Conservation (phyloP, 176 grass and related monocot species). For the Lolium multiflorum region DNA sequence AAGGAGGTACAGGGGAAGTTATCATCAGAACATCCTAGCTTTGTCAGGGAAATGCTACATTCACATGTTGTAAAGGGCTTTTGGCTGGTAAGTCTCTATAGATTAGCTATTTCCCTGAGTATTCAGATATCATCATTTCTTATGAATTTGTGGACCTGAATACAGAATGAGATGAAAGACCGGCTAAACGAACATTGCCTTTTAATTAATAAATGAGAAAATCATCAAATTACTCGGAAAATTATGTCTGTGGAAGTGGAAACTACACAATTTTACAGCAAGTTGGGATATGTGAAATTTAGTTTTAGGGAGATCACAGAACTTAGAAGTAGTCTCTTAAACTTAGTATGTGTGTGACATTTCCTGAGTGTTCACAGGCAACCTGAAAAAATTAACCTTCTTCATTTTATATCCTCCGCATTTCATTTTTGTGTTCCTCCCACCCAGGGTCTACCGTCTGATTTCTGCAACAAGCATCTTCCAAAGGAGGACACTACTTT, state of each 20-base stretch:
- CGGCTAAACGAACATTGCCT: conserved; percentile 7
- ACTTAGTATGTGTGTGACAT: background rate
- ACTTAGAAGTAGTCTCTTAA: background rate
- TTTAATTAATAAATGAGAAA: background rate
- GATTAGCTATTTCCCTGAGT: background rate
- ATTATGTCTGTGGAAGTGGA: background rate
- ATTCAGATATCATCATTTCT: background rate
- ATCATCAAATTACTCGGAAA: conserved; percentile 18
- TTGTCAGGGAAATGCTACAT: conserved; percentile 43
- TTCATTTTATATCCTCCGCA: background rate
- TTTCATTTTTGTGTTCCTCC: conserved; percentile 13
- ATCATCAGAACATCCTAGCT: conserved; percentile 46
- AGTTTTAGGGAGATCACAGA: background rate
- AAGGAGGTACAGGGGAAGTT: conserved; percentile 42
- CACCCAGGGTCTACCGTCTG: conserved; percentile 42
- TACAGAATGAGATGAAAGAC: conserved; percentile 11
- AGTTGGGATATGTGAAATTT: conserved; percentile 8
- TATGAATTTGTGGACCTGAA: background rate
- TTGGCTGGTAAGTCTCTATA: conserved; percentile 52
- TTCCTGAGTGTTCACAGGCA: background rate
- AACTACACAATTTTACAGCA: conserved; percentile 7
- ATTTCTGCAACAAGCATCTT: conserved; percentile 58
- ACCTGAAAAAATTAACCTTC: background rate
- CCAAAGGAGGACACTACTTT: conserved; percentile 40
- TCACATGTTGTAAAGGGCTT: conserved; percentile 57